phyloP scores from a whole-genome alignment of 441 rosid species.

The Gossypium schwendimanii region DNA sequence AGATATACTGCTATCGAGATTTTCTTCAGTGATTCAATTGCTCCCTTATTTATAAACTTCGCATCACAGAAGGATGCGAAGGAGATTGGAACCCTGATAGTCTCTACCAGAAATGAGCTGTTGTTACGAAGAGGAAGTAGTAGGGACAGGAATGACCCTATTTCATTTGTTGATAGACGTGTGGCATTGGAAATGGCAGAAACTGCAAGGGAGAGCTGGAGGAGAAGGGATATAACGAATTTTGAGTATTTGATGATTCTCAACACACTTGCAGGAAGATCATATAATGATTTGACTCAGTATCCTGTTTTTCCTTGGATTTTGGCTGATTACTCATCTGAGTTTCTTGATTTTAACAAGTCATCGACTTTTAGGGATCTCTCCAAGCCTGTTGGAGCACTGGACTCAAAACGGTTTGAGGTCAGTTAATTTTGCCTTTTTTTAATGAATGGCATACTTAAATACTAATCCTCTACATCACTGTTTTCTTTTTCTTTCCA shows the following conservation, averaged over 20 bases:
- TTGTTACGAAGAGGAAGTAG: conserved; percentile 73
- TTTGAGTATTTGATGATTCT: conserved; percentile 95
- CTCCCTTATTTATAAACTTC: conserved; percentile 82
- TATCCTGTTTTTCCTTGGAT: conserved; percentile 99
- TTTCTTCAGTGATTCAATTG: conserved; percentile 69
- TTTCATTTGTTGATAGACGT: conserved; percentile 84
- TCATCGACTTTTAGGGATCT: conserved; percentile 94
- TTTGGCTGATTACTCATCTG: conserved; percentile 91
- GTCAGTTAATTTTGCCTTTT: conserved; percentile 34
- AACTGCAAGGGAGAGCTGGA: conserved; percentile 94
- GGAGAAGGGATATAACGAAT: conserved; percentile 91
- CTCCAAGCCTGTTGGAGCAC: conserved; percentile 96
- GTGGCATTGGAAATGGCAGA: conserved; percentile 92
- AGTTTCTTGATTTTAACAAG: conserved; percentile 89
- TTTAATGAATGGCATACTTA: conserved; percentile 3
- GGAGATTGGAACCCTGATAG: conserved; percentile 80
- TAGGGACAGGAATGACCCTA: conserved; percentile 77
- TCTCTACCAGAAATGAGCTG: conserved; percentile 82
- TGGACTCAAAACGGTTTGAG: conserved; percentile 91
- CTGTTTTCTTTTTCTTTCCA: conserved; percentile 5
- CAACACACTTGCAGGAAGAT: conserved; percentile 93
- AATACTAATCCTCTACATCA: background rate
- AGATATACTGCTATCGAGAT: conserved; percentile 88
- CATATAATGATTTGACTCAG: conserved; percentile 94
- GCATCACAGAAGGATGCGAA: conserved; percentile 80